These are phyloP conservation scores for Acanthamoeba lenticulata DNA, from an alignment of 208 protist genomes.

Conservation along the genomic window DNA sequence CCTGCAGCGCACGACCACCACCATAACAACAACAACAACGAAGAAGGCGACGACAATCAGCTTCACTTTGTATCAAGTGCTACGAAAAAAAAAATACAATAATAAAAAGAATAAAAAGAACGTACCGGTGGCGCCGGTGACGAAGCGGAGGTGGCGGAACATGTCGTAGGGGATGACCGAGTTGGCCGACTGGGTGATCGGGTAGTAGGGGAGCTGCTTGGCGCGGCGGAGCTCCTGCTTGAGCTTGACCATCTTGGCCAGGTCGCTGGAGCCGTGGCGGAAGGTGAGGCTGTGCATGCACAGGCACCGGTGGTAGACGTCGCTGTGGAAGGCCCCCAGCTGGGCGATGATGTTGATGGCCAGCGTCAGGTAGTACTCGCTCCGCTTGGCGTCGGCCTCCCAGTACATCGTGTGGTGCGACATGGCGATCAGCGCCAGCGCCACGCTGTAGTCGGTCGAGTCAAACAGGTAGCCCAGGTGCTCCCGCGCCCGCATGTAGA, in stretches of 20 bases:
- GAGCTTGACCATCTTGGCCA: constrained; percentile 46
- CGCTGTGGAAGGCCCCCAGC: constrained; percentile 48
- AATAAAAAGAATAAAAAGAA: neutral
- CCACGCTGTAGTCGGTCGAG: constrained; percentile 48
- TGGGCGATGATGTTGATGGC: constrained; percentile 58
- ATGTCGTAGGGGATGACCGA: constrained; percentile 6
- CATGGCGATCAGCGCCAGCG: constrained; percentile 53
- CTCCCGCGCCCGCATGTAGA: constrained; percentile 26
- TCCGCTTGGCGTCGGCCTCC: constrained; percentile 53
- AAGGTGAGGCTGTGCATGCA: constrained; percentile 63
- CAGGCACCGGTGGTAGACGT: constrained; percentile 53
- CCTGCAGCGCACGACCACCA: neutral
- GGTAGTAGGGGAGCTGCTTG: constrained; percentile 58
- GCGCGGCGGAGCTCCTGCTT: constrained; percentile 36
- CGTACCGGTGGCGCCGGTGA: constrained; percentile 13
- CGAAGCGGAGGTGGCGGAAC: constrained; percentile 33
- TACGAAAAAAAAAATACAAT: neutral
- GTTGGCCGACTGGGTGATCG: neutral
- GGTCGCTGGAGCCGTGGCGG: neutral
- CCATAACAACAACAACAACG: too few relatives aligned
- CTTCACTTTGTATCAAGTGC: neutral
- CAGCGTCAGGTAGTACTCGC: constrained; percentile 50
- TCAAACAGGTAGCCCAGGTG: constrained; percentile 34
- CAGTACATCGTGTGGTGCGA: constrained; percentile 65
- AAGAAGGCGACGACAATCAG: neutral